Evolutionary conservation across 2,329 filamentous ascomycete genomes (phyloP).

Genomic region (Zasmidium cellare): DNA sequence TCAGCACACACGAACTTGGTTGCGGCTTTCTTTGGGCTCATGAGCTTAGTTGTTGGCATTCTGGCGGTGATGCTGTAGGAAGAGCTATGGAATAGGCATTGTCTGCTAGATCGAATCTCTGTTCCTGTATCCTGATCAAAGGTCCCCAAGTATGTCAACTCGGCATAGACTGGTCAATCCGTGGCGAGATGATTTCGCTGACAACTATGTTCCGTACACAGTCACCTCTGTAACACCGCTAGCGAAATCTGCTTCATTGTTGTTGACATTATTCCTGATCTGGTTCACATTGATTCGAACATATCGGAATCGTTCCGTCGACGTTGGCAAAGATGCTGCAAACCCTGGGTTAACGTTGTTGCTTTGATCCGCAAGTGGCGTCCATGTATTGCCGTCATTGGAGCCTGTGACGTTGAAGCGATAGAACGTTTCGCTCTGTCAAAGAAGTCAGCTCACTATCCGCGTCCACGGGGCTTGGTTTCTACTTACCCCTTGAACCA

Average conservation of each 20-base stretch:
- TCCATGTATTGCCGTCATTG: constrained; percentile 12
- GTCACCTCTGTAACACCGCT: constrained; percentile 4
- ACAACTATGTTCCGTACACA: constrained; percentile 1
- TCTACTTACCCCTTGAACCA: constrained; percentile 14
- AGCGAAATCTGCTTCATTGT: constrained; percentile 2
- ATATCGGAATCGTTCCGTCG: constrained; percentile 6
- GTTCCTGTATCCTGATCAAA: too few relatives aligned
- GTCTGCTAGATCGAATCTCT: too few relatives aligned
- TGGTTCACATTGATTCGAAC: constrained; percentile 3
- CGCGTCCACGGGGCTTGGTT: too few relatives aligned
- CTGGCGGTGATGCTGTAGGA: not conserved
- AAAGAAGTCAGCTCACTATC: too few relatives aligned
- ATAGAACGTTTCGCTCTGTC: constrained; percentile 19
- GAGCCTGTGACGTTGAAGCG: constrained; percentile 22
- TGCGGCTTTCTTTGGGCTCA: not conserved
- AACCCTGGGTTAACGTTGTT: constrained; percentile 2
- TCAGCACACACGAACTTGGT: not conserved
- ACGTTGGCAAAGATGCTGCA: not conserved
- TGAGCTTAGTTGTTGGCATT: not conserved
- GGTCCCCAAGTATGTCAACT: too few relatives aligned
- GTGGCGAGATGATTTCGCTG: too few relatives aligned
- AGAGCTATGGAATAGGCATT: not conserved
- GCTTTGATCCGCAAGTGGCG: constrained; percentile 11
- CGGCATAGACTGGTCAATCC: too few relatives aligned
- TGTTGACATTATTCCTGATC: constrained; percentile 7